Base-by-base conservation (phyloP, 768 basidiomycete genomes). In the Rhizopogon roseolus region DNA sequence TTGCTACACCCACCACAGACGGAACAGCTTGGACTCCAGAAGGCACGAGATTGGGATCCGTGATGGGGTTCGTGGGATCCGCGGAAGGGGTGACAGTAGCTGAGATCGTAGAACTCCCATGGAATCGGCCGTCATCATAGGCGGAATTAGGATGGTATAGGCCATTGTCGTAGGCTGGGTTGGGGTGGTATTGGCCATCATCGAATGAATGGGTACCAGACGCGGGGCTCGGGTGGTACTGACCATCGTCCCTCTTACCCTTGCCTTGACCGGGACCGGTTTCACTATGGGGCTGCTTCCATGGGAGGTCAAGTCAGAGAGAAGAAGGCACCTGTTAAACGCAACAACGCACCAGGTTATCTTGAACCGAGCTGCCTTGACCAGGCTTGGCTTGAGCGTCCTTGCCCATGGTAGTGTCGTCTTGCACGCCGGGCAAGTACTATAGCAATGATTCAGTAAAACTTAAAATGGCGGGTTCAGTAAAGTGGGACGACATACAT, bases 151-250 rank as follows among this genome's bases (percentile, higher is more conserved):
- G 59, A 37, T 58, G 45, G 37, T 51, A 50, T 27, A 52, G 7
- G 0, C 55, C 59, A 43, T 63, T 52, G 39, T 62, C 54, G 36
- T 53, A 65, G 27, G 64, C 56, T 34, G 64, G 55, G 6, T 55
- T 59, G 1, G 66, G 64, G 29, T 62, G 60, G 37, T 61, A 57
- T 22, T 59, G 54, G 14, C 63, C 59, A 6, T 69, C 49, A 19
- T 65, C 67, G 13, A 17, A 43, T 34, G 53, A 41, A 6, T 27
- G 40, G 7, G 56, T 34, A 25, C 56, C 44, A 2, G 27, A 41
- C 27, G 7, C 3, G 14, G 57, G 0, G 11, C 48, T 41, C 2
- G 54, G 52, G 49, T 41, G 44, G 28, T 60, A 54, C 25, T 34
- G 36, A 22, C 58, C 58, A 40, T 62, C 55, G 4, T 65, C 63